Evolutionary conservation across 2,329 filamentous ascomycete species (phyloP).

Genomic region (Chaetomium globosum): DNA sequence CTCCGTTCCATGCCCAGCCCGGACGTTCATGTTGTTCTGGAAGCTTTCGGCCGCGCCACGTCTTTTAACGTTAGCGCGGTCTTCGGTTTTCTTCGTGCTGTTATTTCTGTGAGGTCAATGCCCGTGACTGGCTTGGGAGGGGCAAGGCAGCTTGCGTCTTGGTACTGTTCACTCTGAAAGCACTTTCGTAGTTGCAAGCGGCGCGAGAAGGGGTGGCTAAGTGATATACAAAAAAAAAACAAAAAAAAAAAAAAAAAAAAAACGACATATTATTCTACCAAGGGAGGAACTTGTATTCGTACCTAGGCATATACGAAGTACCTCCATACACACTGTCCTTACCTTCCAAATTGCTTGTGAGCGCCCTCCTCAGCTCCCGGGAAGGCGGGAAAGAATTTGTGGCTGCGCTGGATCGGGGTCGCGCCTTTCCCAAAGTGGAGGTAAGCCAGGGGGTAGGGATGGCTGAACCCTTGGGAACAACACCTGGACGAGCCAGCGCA

Average conservation of each 20-base stretch:
- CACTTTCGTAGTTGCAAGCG: neutral
- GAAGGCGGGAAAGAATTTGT: neutral
- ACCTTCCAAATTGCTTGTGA: neutral
- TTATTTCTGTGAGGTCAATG: conserved; percentile 15
- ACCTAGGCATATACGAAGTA: too few relatives aligned
- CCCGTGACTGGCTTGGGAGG: neutral
- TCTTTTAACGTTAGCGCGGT: conserved; percentile 4
- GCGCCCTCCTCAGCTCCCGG: neutral
- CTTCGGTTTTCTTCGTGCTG: conserved; percentile 19
- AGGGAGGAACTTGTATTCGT: neutral
- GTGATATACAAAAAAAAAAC: neutral
- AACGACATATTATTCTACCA: neutral
- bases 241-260: neutral
- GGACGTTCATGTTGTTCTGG: conserved; percentile 31
- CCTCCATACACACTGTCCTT: neutral
- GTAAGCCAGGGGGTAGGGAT: conserved; percentile 27
- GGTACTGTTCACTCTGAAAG: neutral
- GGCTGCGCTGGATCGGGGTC: neutral
- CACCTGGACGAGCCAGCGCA: neutral
- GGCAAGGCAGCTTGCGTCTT: neutral
- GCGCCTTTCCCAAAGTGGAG: conserved; percentile 30
- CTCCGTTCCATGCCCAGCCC: conserved; percentile 15
- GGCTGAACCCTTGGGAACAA: conserved; percentile 7
- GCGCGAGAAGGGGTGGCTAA: neutral
- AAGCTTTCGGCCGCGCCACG: conserved; percentile 27